These are phyloP conservation scores for Trichopus zeylanicus DNA, from an alignment of 116 monocot genomes.

Conservation along the genomic window DNA sequence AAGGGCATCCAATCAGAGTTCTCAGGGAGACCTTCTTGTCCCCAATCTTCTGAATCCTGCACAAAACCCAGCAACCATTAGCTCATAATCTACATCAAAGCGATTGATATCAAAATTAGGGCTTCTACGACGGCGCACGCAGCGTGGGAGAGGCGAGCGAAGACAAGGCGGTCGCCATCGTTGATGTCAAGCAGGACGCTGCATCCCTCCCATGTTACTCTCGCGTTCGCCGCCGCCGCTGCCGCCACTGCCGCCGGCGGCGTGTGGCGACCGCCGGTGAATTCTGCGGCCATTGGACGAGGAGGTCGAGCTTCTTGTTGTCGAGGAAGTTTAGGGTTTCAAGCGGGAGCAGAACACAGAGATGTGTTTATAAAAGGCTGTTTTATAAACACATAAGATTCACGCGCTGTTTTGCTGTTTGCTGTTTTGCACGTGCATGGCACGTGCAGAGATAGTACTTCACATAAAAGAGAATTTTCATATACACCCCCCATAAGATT, in stretches of 20 bases:
- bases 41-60: conserved; percentile 76
- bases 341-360: too few species aligned
- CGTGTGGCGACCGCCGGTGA: not conserved
- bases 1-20: conserved; percentile 81
- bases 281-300: not conserved
- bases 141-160: conserved; percentile 69
- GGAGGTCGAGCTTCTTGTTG: too few species aligned
- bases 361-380: too few species aligned
- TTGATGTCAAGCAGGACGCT: conserved; percentile 95
- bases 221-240: conserved; percentile 6
- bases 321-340: too few species aligned
- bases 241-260: not conserved
- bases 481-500: too few species aligned
- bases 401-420: too few species aligned
- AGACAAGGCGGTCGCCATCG: conserved; percentile 92
- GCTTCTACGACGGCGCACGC: conserved; percentile 32
- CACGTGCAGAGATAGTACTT: too few species aligned
- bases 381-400: too few species aligned
- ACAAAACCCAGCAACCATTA: not conserved
- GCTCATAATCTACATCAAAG: not conserved
- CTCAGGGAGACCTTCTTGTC: conserved; percentile 66
- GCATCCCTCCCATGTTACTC: conserved; percentile 82
- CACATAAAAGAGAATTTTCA: too few species aligned
- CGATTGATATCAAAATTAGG: not conserved
- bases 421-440: too few species aligned